Evolutionary conservation across 306 rosid genomes (phyloP).

Genomic region (Dryas octopetala): DNA sequence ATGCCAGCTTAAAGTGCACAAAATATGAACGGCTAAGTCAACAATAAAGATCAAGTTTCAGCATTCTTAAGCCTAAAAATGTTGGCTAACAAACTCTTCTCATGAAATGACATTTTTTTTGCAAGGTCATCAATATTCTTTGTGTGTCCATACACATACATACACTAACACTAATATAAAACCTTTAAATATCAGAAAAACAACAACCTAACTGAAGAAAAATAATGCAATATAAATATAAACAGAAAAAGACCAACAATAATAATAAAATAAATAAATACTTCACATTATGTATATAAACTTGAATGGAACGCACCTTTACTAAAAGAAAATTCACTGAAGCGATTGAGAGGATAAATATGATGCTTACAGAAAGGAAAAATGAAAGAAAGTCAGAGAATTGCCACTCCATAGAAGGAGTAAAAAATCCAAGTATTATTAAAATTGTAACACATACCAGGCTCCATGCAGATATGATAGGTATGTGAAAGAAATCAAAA

Average conservation of each 20-base stretch:
- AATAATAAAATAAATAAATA: neutral
- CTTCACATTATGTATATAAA: conserved; percentile 1
- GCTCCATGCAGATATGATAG: conserved; percentile 87
- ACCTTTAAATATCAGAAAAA: neutral
- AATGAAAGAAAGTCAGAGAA: conserved; percentile 25
- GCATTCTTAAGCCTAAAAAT: neutral
- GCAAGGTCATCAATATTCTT: neutral
- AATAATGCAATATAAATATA: neutral
- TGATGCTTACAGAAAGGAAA: conserved; percentile 47
- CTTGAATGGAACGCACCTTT: conserved; percentile 56
- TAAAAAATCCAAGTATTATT: neutral
- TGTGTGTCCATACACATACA: neutral
- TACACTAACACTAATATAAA: neutral
- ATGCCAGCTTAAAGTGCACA: neutral
- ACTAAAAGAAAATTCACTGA: conserved; percentile 72
- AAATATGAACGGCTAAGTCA: neutral
- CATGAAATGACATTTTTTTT: neutral
- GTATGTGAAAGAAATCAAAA: conserved; percentile 68
- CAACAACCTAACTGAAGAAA: neutral
- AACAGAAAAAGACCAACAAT: neutral
- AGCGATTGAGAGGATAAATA: conserved; percentile 70
- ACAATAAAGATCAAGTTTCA: neutral
- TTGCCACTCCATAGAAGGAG: neutral
- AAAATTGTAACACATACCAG: conserved; percentile 50
- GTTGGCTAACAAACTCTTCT: neutral